A percentile compares a stretch with the other conserved stretches of the same genome.
phyloP scores from a whole-genome alignment of 2,329 filamentous ascomycete genomes.

The Amylocarpus encephaloides region DNA sequence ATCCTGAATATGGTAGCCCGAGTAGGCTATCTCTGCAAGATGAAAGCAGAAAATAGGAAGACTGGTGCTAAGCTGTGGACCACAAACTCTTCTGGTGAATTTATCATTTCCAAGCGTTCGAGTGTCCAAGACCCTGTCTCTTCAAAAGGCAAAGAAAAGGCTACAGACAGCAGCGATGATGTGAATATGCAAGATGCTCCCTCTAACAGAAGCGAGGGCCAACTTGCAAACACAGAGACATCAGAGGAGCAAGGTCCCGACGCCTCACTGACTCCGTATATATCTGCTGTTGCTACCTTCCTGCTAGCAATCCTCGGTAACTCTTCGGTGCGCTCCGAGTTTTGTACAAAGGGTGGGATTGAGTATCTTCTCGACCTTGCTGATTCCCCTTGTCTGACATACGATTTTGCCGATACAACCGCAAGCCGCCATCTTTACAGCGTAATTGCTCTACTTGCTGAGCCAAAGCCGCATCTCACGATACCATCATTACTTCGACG shows the following conservation, averaged over 20 bases:
- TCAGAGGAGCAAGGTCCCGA: conserved; percentile 22
- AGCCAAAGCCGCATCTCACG: conserved; percentile 72
- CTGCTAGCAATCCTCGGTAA: conserved; percentile 40
- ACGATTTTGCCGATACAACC: conserved; percentile 60
- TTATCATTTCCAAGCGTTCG: conserved; percentile 47
- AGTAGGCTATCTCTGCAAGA: conserved; percentile 66
- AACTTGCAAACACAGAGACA: neutral
- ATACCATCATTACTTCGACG: conserved; percentile 75
- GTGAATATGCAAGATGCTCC: conserved; percentile 59
- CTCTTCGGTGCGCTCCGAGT: conserved; percentile 39
- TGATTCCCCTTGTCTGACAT: conserved; percentile 72
- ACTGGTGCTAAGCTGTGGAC: conserved; percentile 76
- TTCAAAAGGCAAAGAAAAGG: conserved; percentile 36
- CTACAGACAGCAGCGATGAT: conserved; percentile 44
- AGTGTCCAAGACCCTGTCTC: conserved; percentile 26
- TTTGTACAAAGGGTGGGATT: conserved; percentile 73
- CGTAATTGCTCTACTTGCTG: conserved; percentile 71
- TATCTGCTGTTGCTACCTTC: conserved; percentile 72
- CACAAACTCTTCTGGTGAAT: conserved; percentile 50
- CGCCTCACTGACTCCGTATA: conserved; percentile 44
- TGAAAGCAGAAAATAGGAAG: conserved; percentile 60
- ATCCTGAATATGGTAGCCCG: conserved; percentile 83
- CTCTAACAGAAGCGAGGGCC: conserved; percentile 12
- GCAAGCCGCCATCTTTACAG: conserved; percentile 65
- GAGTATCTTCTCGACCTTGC: conserved; percentile 80